A percentile compares a stretch with the other conserved stretches of the same genome.
These are phyloP conservation scores for Salvia splendens DNA, from an alignment of 257 asterid species.

Conservation along the genomic window DNA sequence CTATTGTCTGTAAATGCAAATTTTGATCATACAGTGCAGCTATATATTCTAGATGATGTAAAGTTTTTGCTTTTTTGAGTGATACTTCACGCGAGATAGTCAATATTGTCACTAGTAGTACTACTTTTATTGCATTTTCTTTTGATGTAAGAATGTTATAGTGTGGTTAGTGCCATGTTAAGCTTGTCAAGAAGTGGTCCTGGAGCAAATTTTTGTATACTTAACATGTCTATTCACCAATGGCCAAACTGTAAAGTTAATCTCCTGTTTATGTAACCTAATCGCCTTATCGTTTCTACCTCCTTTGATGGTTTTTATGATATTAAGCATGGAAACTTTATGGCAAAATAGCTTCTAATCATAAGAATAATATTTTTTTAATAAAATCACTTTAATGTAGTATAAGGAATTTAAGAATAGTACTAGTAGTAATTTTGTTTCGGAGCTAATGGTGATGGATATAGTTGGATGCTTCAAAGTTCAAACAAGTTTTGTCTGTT, in stretches of 20 bases:
- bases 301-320: neutral
- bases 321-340: too few relatives aligned
- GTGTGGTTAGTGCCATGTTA: neutral
- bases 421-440: too few relatives aligned
- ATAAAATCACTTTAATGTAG: too few relatives aligned
- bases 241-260: neutral
- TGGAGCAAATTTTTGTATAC: neutral
- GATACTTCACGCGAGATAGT: slow-evolving; percentile 16
- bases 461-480: too few relatives aligned
- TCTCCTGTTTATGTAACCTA: neutral
- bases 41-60: neutral
- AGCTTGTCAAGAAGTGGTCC: neutral
- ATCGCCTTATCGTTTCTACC: neutral
- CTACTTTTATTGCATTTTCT: neutral
- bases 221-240: neutral
- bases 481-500: too few relatives aligned
- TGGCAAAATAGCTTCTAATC: too few relatives aligned
- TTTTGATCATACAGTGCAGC: slow-evolving; percentile 41
- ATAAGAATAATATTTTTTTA: too few relatives aligned
- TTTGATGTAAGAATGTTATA: slow-evolving; percentile 1
- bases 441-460: too few relatives aligned
- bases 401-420: too few relatives aligned
- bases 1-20: slow-evolving; percentile 46
- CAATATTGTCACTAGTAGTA: slow-evolving; percentile 5
- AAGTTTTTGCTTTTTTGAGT: slow-evolving; percentile 18